Conservation (phyloP, 129 eudicot species). For the Arctium minus region DNA sequence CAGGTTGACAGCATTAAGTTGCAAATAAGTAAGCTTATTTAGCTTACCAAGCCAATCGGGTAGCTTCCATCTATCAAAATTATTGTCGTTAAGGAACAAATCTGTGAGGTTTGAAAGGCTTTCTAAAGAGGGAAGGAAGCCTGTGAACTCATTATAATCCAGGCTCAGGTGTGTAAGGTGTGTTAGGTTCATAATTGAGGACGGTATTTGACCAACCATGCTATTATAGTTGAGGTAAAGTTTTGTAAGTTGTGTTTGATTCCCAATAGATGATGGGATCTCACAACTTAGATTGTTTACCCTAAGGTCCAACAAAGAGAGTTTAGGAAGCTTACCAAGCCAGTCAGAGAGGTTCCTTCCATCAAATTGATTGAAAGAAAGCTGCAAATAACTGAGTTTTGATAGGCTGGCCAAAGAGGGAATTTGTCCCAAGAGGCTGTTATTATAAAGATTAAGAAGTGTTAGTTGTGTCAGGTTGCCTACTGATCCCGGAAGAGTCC, state of each 20-base stretch:
- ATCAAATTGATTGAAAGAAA: not conserved
- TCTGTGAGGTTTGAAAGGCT: not conserved
- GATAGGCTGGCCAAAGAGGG: constrained; percentile 12
- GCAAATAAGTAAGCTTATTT: constrained; percentile 5
- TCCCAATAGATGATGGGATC: constrained; percentile 14
- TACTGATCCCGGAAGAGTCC: constrained; percentile 28
- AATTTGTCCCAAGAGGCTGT: not conserved
- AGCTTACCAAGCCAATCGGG: constrained; percentile 22
- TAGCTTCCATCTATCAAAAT: constrained; percentile 6
- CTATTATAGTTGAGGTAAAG: not conserved
- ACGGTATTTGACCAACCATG: constrained; percentile 16
- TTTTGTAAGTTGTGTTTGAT: constrained; percentile 11
- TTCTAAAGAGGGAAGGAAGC: constrained; percentile 17
- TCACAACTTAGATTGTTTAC: constrained; percentile 4
- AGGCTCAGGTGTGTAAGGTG: not conserved
- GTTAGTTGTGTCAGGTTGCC: constrained; percentile 31
- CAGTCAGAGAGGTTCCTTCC: constrained; percentile 9
- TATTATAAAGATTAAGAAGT: not conserved
- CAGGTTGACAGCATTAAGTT: constrained; percentile 5
- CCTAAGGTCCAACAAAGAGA: constrained; percentile 1
- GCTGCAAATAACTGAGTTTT: constrained; percentile 12
- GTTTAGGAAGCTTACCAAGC: constrained; percentile 18
- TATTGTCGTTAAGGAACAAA: not conserved
- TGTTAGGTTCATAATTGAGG: constrained; percentile 21
- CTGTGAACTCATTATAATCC: not conserved